Conservation (phyloP, 345 rosid genomes). For the Viola odorata region DNA sequence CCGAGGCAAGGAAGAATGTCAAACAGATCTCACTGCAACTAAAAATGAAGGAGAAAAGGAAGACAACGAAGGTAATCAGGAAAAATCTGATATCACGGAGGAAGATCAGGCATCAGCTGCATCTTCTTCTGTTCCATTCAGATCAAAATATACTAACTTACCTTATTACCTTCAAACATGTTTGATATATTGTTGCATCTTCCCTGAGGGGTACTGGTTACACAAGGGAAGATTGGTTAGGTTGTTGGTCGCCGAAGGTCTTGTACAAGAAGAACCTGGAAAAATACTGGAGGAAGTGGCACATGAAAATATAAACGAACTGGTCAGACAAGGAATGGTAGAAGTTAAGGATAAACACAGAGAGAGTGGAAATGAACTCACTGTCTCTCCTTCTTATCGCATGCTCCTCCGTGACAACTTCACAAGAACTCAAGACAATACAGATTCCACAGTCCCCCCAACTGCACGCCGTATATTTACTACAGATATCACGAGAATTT, state of each 20-base stretch:
- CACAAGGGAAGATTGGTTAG: constrained; percentile 27
- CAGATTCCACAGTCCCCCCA: constrained; percentile 15
- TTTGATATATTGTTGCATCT: constrained; percentile 31
- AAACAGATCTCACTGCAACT: background rate
- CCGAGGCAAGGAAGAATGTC: constrained; percentile 3
- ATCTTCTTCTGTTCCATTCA: constrained; percentile 15
- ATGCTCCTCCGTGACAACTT: constrained; percentile 10
- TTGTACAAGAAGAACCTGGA: constrained; percentile 25
- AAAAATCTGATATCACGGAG: constrained; percentile 1
- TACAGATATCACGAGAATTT: constrained; percentile 17
- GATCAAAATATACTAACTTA: constrained; percentile 12
- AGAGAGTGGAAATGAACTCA: constrained; percentile 14
- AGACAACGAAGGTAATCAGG: background rate
- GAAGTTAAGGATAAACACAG: constrained; percentile 9
- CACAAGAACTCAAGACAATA: background rate
- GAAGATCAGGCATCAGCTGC: constrained; percentile 19
- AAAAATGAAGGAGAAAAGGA: constrained; percentile 7
- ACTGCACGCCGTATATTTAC: constrained; percentile 13
- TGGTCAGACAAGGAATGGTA: constrained; percentile 32
- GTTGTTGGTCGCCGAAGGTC: constrained; percentile 33
- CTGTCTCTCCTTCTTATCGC: constrained; percentile 15
- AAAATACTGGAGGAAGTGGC: constrained; percentile 27
- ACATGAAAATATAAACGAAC: constrained; percentile 26
- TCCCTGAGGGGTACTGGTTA: constrained; percentile 29
- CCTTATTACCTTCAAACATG: constrained; percentile 32